phyloP scores from a whole-genome alignment of 2,329 filamentous ascomycete species.

The Neurospora crassa region DNA sequence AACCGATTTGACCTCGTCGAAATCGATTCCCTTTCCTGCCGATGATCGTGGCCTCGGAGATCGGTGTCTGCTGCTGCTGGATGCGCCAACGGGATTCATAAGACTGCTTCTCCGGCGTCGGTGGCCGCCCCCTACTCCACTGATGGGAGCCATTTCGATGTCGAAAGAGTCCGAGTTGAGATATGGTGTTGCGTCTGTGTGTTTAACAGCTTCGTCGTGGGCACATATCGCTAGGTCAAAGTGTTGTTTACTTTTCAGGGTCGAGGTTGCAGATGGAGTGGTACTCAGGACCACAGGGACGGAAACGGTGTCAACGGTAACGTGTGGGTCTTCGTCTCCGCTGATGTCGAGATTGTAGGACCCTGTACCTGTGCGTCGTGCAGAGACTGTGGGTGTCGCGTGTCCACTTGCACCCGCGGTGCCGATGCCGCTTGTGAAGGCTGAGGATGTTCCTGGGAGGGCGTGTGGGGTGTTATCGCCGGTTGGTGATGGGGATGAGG shows the following conservation, averaged over 20 bases:
- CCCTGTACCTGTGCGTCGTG: background rate
- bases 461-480: background rate
- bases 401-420: background rate
- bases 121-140: slow-evolving; percentile 31
- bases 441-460: background rate
- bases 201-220: background rate
- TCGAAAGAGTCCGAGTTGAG: slow-evolving; percentile 17
- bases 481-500: background rate
- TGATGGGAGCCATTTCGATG: slow-evolving; percentile 48
- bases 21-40: slow-evolving; percentile 19
- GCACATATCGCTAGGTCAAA: background rate
- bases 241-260: background rate
- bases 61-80: slow-evolving; percentile 16
- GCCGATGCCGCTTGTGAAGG: background rate
- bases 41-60: slow-evolving; percentile 20
- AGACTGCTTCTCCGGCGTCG: slow-evolving; percentile 47
- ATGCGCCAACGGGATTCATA: slow-evolving; percentile 28
- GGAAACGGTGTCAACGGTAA: background rate
- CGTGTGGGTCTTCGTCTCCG: background rate
- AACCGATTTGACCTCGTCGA: slow-evolving; percentile 36
- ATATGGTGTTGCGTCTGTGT: background rate
- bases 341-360: background rate
- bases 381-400: background rate
- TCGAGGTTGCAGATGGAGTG: background rate
- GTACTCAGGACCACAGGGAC: background rate